A percentile compares a stretch with the other conserved stretches of the same genome.
Conservation (phyloP, 169 alveolate species). For the Plasmodium gonderi region DNA sequence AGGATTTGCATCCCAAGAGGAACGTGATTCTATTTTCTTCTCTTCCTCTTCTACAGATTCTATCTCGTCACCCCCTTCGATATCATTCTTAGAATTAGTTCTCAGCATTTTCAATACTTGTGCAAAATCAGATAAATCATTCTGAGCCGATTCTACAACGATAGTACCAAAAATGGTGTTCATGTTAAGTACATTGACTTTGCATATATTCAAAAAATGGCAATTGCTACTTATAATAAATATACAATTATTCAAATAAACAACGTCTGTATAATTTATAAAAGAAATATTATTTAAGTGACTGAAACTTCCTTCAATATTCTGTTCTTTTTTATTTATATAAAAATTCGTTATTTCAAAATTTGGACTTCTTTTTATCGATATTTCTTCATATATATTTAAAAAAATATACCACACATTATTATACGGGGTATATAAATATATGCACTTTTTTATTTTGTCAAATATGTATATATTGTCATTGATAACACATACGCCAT, state of each 20-base stretch:
- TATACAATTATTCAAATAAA: constrained; percentile 34
- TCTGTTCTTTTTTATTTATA: neutral
- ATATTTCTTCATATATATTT: constrained; percentile 69
- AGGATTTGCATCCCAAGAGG: neutral
- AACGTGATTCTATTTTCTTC: neutral
- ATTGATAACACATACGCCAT: constrained; percentile 69
- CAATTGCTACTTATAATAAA: constrained; percentile 70
- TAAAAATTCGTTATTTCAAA: neutral
- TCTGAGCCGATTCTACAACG: constrained; percentile 4
- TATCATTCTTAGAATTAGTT: neutral
- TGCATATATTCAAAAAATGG: constrained; percentile 70
- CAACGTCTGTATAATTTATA: constrained; percentile 69
- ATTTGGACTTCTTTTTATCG: constrained; percentile 3
- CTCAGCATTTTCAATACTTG: neutral
- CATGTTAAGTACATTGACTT: constrained; percentile 55
- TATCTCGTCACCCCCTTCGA: neutral
- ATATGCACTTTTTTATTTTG: constrained; percentile 72
- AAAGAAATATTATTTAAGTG: constrained; percentile 63
- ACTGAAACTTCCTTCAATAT: neutral
- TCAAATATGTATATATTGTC: constrained; percentile 72
- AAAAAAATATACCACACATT: constrained; percentile 71
- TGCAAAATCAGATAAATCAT: neutral
- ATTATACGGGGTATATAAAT: constrained; percentile 73
- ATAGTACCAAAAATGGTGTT: constrained; percentile 43
- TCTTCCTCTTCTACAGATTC: neutral